Conservation (phyloP, 2,329 filamentous ascomycete genomes). For the Eutypella sp. region DNA sequence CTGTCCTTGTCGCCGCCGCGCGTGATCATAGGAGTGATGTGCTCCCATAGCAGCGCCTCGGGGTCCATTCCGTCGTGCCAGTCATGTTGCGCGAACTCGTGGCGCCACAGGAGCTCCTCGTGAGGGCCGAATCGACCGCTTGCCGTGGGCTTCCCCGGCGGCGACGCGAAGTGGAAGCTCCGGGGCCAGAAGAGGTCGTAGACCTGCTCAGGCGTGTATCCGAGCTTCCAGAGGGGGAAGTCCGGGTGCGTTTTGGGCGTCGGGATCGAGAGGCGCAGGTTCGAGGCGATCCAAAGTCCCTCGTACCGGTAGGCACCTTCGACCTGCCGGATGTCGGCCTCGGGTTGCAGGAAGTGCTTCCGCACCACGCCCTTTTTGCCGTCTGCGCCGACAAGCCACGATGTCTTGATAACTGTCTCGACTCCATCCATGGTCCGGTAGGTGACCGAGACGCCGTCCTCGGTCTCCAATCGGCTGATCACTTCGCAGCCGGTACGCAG, state of each 20-base stretch:
- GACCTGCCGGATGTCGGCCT: slow-evolving; percentile 32
- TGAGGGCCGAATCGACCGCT: slow-evolving; percentile 39
- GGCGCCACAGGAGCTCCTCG: slow-evolving; percentile 37
- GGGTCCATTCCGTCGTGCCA: slow-evolving; percentile 25
- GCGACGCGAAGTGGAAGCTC: slow-evolving; percentile 39
- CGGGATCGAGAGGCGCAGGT: slow-evolving; percentile 37
- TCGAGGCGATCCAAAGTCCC: slow-evolving; percentile 43
- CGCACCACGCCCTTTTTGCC: slow-evolving; percentile 42
- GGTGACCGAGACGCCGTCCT: too few relatives aligned
- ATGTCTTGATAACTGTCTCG: slow-evolving; percentile 12
- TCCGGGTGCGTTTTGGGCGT: slow-evolving; percentile 41
- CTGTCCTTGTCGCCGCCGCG: slow-evolving; percentile 24
- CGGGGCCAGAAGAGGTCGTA: slow-evolving; percentile 43
- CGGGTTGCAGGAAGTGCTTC: slow-evolving; percentile 41
- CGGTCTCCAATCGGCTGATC: slow-evolving; percentile 11
- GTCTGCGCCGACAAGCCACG: slow-evolving; percentile 38
- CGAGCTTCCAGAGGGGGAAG: slow-evolving; percentile 43
- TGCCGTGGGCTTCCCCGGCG: slow-evolving; percentile 36
- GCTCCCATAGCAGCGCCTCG: slow-evolving; percentile 25
- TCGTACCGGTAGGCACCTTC: slow-evolving; percentile 28
- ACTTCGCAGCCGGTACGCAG: slow-evolving; percentile 16
- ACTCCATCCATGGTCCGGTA: too few relatives aligned
- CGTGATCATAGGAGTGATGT: slow-evolving; percentile 25
- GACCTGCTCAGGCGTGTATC: slow-evolving; percentile 39
- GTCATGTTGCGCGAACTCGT: slow-evolving; percentile 31